These are phyloP conservation scores for Camelina sativa DNA, from an alignment of 345 rosid species.

Conservation along the genomic window DNA sequence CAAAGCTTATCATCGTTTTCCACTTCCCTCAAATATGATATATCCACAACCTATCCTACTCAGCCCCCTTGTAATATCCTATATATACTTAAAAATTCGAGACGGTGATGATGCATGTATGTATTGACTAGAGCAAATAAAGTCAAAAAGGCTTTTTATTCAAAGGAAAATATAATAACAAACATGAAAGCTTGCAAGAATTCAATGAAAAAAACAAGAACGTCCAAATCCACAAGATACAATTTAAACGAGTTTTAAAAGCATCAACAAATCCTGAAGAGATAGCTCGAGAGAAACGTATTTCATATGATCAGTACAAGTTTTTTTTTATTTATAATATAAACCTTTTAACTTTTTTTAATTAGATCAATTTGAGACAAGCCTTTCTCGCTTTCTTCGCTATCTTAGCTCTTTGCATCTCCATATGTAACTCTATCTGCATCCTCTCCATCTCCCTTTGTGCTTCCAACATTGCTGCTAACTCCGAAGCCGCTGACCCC, in stretches of 20 bases:
- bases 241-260: slow-evolving; percentile 12
- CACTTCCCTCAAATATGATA: too few species aligned
- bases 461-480: slow-evolving; percentile 42
- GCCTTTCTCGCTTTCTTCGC: slow-evolving; percentile 33
- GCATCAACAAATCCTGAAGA: slow-evolving; percentile 22
- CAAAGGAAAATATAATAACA: background rate
- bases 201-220: slow-evolving; percentile 20
- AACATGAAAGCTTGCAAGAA: slow-evolving; percentile 24
- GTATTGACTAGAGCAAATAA: background rate
- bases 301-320: slow-evolving; percentile 7
- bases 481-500: slow-evolving; percentile 32
- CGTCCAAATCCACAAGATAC: background rate
- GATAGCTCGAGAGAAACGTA: background rate
- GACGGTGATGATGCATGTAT: background rate
- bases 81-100: too few species aligned
- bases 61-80: too few species aligned
- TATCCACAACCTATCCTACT: too few species aligned
- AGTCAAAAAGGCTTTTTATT: background rate
- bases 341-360: too few species aligned
- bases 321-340: too few species aligned
- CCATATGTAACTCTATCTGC: slow-evolving; percentile 40
- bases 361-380: slow-evolving; percentile 31
- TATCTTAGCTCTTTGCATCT: slow-evolving; percentile 41
- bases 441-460: slow-evolving; percentile 46
- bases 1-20: too few species aligned